Evolutionary conservation across 768 basidiomycete genomes (phyloP).

Genomic region (Mycena venus): DNA sequence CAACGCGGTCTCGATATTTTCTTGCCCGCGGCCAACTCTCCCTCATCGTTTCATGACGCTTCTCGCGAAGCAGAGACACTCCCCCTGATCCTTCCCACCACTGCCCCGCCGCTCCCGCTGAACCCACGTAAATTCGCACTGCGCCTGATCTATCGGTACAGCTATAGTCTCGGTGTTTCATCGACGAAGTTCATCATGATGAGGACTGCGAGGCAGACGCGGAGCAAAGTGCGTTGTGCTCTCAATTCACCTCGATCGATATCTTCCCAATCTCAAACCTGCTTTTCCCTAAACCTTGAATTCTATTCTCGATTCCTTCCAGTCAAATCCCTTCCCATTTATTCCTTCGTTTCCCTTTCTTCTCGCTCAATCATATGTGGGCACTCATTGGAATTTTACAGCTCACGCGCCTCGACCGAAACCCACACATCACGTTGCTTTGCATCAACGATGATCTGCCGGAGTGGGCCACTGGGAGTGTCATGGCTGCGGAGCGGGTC

Average conservation of each 20-base stretch:
- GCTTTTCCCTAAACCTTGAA: too few species aligned
- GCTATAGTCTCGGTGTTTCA: constrained; percentile 22
- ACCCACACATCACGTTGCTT: constrained; percentile 24
- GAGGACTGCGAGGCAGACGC: neutral
- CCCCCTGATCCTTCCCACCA: constrained; percentile 13
- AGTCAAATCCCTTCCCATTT: too few species aligned
- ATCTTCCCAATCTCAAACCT: too few species aligned
- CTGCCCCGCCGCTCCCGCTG: constrained; percentile 21
- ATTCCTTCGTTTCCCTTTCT: too few species aligned
- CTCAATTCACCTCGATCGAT: too few species aligned
- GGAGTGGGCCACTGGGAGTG: neutral
- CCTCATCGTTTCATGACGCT: neutral
- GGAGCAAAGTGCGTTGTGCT: too few species aligned
- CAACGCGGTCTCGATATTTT: constrained; percentile 18
- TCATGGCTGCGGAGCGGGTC: neutral
- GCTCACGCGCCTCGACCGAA: too few species aligned
- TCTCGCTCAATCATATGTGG: too few species aligned
- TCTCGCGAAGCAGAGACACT: too few species aligned
- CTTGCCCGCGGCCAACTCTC: constrained; percentile 10
- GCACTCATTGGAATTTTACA: too few species aligned
- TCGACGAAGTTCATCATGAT: constrained; percentile 22
- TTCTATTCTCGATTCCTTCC: too few species aligned
- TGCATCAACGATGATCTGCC: constrained; percentile 34
- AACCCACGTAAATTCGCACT: constrained; percentile 25
- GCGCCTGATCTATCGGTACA: constrained; percentile 30